Conservation (phyloP, 225 moss, liverwort and hornwort genomes). For the Pleurozium schreberi region DNA sequence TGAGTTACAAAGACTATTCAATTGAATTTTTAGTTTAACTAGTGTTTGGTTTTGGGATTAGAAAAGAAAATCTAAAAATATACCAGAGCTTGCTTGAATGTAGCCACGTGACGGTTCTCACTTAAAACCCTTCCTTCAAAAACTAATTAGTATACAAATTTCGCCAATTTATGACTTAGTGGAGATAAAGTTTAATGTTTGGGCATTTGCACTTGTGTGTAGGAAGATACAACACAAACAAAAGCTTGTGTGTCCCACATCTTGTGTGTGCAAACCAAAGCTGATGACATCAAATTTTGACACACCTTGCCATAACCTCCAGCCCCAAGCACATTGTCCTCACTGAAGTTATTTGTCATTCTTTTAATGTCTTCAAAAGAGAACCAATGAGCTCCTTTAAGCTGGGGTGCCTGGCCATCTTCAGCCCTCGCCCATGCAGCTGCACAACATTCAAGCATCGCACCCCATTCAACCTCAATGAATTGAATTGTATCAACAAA, state of each 20-base stretch:
- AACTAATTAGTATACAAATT: background rate
- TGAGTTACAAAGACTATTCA: too few species aligned
- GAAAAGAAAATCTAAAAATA: background rate
- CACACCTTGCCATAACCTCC: constrained; percentile 85
- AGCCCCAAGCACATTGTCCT: constrained; percentile 41
- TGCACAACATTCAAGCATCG: constrained; percentile 5
- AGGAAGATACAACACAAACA: background rate
- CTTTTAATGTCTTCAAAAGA: constrained; percentile 48
- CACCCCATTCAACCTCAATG: background rate
- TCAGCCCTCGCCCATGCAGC: constrained; percentile 41
- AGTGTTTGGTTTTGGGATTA: too few species aligned
- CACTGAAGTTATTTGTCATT: constrained; percentile 56
- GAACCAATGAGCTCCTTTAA: constrained; percentile 81
- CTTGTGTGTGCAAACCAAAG: background rate
- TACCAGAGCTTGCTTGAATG: background rate
- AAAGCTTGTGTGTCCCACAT: background rate
- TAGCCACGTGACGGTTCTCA: background rate
- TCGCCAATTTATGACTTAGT: too few species aligned
- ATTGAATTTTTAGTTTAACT: too few species aligned
- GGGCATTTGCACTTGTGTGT: background rate
- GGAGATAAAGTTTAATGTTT: background rate
- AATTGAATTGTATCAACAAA: background rate
- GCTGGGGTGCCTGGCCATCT: constrained; percentile 54
- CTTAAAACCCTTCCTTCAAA: background rate
- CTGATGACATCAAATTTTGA: background rate